phyloP scores from a whole-genome alignment of 805 yeast genomes.

The Saturnispora zaruensis region DNA sequence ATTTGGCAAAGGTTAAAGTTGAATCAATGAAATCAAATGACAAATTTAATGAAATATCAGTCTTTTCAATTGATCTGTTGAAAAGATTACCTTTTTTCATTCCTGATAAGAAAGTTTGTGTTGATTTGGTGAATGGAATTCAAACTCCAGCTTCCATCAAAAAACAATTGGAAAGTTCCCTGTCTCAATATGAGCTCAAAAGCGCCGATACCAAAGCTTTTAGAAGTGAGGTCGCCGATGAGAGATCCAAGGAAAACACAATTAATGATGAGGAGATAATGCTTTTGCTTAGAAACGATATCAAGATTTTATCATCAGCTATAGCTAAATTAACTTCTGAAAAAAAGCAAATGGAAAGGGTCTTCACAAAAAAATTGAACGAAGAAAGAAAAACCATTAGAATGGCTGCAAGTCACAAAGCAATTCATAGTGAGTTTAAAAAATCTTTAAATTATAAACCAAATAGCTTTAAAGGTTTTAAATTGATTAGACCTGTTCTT shows the following conservation, averaged over 20 bases:
- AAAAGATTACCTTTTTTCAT: conserved; percentile 12
- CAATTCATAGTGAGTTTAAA: conserved; percentile 14
- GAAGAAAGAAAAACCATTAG: conserved; percentile 21
- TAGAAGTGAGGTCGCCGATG: not conserved
- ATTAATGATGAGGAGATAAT: conserved; percentile 23
- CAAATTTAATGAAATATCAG: not conserved
- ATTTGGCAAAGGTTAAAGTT: conserved; percentile 7
- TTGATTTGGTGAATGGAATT: conserved; percentile 1
- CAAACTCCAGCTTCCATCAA: conserved; percentile 8
- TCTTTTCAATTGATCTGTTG: conserved; percentile 6
- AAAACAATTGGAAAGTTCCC: conserved; percentile 5
- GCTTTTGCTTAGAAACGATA: conserved; percentile 25
- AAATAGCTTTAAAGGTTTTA: conserved; percentile 10
- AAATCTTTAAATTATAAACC: conserved; percentile 3
- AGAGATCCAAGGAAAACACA: conserved; percentile 13
- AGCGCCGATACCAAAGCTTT: not conserved
- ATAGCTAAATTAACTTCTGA: conserved; percentile 17
- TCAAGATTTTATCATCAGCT: conserved; percentile 18
- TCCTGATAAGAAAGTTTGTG: conserved; percentile 5
- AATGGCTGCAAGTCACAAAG: conserved; percentile 12
- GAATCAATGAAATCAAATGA: conserved; percentile 8
- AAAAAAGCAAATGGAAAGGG: conserved; percentile 19
- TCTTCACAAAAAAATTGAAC: conserved; percentile 17
- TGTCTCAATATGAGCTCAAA: conserved; percentile 6
- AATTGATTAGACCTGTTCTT: conserved; percentile 4